Evolutionary conservation across 495 filamentous ascomycete species (phyloP).

Genomic region (Tuber aestivum): DNA sequence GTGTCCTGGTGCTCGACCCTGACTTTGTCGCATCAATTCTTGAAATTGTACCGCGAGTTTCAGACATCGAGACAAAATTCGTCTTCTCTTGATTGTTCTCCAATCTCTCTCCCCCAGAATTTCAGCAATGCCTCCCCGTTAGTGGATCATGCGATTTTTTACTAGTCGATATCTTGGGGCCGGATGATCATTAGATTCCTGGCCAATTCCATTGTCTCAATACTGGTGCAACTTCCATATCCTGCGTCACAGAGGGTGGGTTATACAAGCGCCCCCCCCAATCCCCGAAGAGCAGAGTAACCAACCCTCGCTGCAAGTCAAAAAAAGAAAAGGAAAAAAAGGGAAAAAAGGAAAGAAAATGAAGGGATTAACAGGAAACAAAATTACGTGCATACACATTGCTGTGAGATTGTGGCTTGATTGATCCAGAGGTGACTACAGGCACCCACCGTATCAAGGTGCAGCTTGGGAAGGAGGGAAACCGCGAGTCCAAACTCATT

Average conservation of each 20-base stretch:
- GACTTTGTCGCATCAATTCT: background rate
- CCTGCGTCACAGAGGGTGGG: background rate
- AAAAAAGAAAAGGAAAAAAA: slow-evolving; percentile 17
- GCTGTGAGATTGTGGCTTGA: slow-evolving; percentile 21
- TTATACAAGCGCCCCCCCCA: slow-evolving; percentile 4
- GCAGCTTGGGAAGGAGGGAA: background rate
- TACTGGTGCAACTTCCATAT: background rate
- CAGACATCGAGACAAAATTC: background rate
- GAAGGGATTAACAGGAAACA: slow-evolving; percentile 4
- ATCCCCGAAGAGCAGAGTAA: slow-evolving; percentile 16
- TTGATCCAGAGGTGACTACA: slow-evolving; percentile 7
- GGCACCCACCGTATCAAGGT: background rate
- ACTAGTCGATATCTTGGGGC: background rate
- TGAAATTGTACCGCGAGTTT: background rate
- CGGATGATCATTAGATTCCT: background rate
- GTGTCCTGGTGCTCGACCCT: background rate
- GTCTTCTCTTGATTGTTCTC: background rate
- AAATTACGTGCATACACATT: slow-evolving; percentile 8
- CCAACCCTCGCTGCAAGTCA: slow-evolving; percentile 13
- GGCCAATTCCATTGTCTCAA: background rate
- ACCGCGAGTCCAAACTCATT: background rate
- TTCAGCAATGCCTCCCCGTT: background rate
- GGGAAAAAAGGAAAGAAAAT: slow-evolving; percentile 10
- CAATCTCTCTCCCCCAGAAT: background rate
- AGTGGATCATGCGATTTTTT: background rate